Evolutionary conservation across 495 filamentous ascomycete species (phyloP).

Genomic region (Aspergillus coremiiformis): DNA sequence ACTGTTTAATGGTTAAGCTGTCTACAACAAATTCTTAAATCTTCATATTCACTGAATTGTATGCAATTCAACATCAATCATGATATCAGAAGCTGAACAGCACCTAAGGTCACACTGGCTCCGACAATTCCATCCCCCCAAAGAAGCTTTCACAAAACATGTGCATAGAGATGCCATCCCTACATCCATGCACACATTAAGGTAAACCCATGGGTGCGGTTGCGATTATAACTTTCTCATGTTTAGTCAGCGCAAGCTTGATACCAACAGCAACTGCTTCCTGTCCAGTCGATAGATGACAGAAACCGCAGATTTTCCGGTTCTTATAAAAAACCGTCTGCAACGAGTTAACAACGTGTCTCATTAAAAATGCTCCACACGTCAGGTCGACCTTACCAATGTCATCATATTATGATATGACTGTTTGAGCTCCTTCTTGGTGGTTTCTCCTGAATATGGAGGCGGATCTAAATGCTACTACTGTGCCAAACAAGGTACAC

Average conservation of each 20-base stretch:
- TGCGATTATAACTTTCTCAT: conserved; percentile 84
- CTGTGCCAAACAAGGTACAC: too few species aligned
- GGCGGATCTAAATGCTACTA: conserved; percentile 21
- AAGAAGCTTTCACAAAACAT: conserved; percentile 94
- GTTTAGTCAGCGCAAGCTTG: conserved; percentile 77
- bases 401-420: conserved; percentile 20
- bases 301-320: conserved; percentile 30
- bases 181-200: conserved; percentile 81
- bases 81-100: too few species aligned
- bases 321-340: conserved; percentile 27
- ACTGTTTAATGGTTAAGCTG: too few species aligned
- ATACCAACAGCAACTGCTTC: conserved; percentile 91
- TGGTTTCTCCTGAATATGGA: conserved; percentile 20
- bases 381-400: conserved; percentile 7
- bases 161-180: conserved; percentile 92
- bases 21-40: too few species aligned
- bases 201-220: conserved; percentile 90
- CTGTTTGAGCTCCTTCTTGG: conserved; percentile 21
- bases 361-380: neutral
- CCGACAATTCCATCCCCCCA: conserved; percentile 91
- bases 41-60: too few species aligned
- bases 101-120: conserved; percentile 85
- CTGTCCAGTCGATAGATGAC: conserved; percentile 43
- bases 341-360: conserved; percentile 17
- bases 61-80: too few species aligned